Evolutionary conservation across 352 stramenopile species (phyloP).

Genomic region (Aphanomyces cochlioides): DNA sequence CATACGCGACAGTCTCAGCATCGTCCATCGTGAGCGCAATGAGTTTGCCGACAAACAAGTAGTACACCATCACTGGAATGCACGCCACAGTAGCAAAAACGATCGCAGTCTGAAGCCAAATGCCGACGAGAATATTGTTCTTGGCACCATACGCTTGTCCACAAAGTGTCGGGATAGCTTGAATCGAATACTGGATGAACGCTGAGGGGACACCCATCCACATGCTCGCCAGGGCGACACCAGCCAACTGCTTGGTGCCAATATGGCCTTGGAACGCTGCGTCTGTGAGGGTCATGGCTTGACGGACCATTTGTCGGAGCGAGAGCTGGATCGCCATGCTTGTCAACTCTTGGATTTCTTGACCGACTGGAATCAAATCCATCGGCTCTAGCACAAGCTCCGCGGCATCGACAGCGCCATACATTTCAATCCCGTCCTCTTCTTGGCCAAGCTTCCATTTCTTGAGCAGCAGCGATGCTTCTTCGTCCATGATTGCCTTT

Average conservation of each 20-base stretch:
- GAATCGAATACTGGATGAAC: conserved; percentile 50
- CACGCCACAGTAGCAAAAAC: conserved; percentile 37
- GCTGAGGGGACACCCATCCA: conserved; percentile 48
- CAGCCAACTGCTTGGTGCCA: conserved; percentile 46
- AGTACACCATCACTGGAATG: conserved; percentile 47
- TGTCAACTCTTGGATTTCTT: conserved; percentile 41
- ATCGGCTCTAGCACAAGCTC: too few species aligned
- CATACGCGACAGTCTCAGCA: conserved; percentile 39
- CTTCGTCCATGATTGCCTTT: conserved; percentile 21
- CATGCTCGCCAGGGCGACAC: conserved; percentile 43
- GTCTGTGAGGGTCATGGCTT: conserved; percentile 49
- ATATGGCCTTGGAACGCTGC: conserved; percentile 46
- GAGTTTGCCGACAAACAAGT: conserved; percentile 44
- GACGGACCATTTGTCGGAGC: conserved; percentile 44
- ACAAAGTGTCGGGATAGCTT: conserved; percentile 51
- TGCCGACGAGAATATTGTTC: conserved; percentile 48
- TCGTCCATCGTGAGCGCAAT: conserved; percentile 48
- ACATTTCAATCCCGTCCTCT: conserved; percentile 3
- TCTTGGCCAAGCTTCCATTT: conserved; percentile 1
- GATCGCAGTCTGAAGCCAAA: conserved; percentile 53
- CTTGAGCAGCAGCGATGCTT: conserved; percentile 17
- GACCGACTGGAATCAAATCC: conserved; percentile 18
- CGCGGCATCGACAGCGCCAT: background rate
- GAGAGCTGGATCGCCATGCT: conserved; percentile 49
- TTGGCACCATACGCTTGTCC: conserved; percentile 51